Conservation (phyloP, 441 rosid species). For the Brassica hybrid region DNA sequence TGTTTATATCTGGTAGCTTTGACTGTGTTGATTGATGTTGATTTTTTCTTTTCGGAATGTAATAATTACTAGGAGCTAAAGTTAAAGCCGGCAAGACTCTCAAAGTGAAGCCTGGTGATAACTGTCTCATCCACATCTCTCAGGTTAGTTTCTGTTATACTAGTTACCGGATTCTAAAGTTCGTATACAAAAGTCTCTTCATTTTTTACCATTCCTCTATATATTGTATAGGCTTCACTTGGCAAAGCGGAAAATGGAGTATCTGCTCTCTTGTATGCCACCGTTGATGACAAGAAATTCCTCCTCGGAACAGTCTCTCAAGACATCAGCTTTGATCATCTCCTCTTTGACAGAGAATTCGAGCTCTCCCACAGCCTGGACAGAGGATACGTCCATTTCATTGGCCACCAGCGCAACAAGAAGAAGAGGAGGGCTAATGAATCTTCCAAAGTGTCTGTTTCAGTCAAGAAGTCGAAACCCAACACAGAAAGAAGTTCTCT, state of each 20-base stretch:
- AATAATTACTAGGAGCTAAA: not conserved
- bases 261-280: not conserved
- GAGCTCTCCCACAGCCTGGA: not conserved
- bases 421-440: not conserved
- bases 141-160: not conserved
- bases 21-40: not conserved
- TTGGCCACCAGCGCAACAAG: not conserved
- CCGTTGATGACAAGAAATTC: not conserved
- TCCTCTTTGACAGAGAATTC: not conserved
- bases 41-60: not conserved
- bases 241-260: not conserved
- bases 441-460: not conserved
- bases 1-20: not conserved
- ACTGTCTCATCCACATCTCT: not conserved
- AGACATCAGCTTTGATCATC: not conserved
- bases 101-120: not conserved
- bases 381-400: not conserved
- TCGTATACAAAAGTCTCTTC: not conserved
- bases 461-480: not conserved
- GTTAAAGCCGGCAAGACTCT: not conserved
- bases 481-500: not conserved
- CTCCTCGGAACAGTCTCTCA: not conserved
- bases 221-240: not conserved
- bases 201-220: not conserved
- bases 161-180: not conserved